Conservation (phyloP, 2,329 filamentous ascomycete genomes). For the Cladophialophora bantiana region DNA sequence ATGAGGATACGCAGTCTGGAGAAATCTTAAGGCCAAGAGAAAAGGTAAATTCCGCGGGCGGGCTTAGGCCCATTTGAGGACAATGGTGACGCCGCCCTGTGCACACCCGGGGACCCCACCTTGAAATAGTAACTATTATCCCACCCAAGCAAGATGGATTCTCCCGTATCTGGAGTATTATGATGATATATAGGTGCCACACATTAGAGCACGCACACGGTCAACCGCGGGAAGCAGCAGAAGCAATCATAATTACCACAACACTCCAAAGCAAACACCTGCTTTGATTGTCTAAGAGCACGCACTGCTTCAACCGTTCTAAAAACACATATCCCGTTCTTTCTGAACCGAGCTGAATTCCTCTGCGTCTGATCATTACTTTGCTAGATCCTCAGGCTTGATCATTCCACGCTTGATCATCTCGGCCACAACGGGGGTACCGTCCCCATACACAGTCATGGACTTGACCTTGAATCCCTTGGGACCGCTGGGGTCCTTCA, state of each 20-base stretch:
- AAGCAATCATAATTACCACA: too few species aligned
- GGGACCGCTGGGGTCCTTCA: slow-evolving; percentile 11
- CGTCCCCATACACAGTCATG: slow-evolving; percentile 23
- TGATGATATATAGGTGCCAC: too few species aligned
- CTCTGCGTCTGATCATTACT: neutral
- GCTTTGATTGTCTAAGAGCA: neutral
- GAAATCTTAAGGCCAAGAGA: slow-evolving; percentile 3
- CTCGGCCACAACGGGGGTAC: slow-evolving; percentile 18
- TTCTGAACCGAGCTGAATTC: too few species aligned
- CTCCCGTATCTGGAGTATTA: too few species aligned
- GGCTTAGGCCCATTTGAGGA: neutral
- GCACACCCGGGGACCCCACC: too few species aligned
- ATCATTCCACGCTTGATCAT: slow-evolving; percentile 31
- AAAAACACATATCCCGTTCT: too few species aligned
- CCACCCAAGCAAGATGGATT: too few species aligned
- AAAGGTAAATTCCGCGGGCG: neutral
- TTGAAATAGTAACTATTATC: too few species aligned
- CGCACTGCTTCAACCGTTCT: too few species aligned
- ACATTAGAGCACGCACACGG: too few species aligned
- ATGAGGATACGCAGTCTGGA: neutral
- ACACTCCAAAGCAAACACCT: too few species aligned
- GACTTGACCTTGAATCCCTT: slow-evolving; percentile 31
- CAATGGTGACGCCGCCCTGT: neutral
- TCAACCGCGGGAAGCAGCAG: too few species aligned
- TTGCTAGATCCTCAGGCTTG: slow-evolving; percentile 27